Evolutionary conservation across 352 stramenopile species (phyloP).

Genomic region (Phytophthora fragariae): DNA sequence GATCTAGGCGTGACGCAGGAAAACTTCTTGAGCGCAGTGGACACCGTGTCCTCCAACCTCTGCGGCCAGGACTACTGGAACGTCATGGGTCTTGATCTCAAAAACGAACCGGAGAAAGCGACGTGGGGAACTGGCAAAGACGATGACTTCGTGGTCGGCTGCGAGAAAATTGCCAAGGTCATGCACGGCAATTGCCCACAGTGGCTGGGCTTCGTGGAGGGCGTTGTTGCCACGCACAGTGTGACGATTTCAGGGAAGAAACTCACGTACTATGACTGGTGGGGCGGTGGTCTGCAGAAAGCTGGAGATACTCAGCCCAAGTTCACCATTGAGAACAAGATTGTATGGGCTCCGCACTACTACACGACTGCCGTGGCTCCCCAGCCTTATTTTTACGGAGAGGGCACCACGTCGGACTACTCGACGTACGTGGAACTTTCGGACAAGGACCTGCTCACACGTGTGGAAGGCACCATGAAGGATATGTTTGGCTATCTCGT

Average conservation of each 20-base stretch:
- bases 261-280: slow-evolving; percentile 86
- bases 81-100: slow-evolving; percentile 81
- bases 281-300: slow-evolving; percentile 75
- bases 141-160: slow-evolving; percentile 70
- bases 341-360: slow-evolving; percentile 86
- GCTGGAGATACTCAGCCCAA: slow-evolving; percentile 53
- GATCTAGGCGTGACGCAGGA: slow-evolving; percentile 56
- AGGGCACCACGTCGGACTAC: slow-evolving; percentile 57
- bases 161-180: slow-evolving; percentile 77
- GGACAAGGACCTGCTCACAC: slow-evolving; percentile 56
- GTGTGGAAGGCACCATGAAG: slow-evolving; percentile 67
- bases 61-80: slow-evolving; percentile 82
- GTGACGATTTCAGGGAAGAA: slow-evolving; percentile 55
- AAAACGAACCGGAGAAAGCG: slow-evolving; percentile 77
- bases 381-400: slow-evolving; percentile 80
- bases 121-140: slow-evolving; percentile 75
- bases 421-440: slow-evolving; percentile 66
- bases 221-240: slow-evolving; percentile 56
- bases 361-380: slow-evolving; percentile 83
- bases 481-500: slow-evolving; percentile 84
- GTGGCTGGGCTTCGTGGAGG: slow-evolving; percentile 85
- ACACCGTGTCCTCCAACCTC: slow-evolving; percentile 64
- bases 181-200: slow-evolving; percentile 80
- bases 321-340: slow-evolving; percentile 73
- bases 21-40: slow-evolving; percentile 65